Evolutionary conservation across 2,329 filamentous ascomycete species (phyloP).

Genomic region (Apiospora sp.): DNA sequence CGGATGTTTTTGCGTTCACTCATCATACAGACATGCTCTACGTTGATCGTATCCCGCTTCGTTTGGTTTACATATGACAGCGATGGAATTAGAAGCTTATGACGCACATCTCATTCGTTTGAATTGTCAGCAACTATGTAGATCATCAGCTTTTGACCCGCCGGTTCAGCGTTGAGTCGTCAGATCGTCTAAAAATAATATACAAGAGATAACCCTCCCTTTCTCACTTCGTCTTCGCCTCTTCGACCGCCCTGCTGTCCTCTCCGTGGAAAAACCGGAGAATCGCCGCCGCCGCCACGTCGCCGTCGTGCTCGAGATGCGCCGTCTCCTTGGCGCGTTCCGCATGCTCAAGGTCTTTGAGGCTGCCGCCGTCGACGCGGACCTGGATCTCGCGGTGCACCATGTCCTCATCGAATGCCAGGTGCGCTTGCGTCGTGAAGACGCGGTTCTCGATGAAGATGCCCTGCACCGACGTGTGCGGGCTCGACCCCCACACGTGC

Average conservation of each 20-base stretch:
- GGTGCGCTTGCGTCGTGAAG: constrained; percentile 81
- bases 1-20: background rate
- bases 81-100: background rate
- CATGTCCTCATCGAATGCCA: constrained; percentile 77
- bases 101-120: background rate
- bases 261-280: constrained; percentile 63
- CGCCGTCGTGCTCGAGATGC: constrained; percentile 72
- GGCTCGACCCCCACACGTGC: constrained; percentile 68
- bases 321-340: constrained; percentile 69
- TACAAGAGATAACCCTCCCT: background rate
- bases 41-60: too few relatives aligned
- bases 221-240: background rate
- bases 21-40: background rate
- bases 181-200: background rate
- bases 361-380: constrained; percentile 64
- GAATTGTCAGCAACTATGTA: background rate
- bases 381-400: constrained; percentile 68
- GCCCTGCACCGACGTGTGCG: constrained; percentile 74
- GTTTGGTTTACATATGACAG: background rate
- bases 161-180: background rate
- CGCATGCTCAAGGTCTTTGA: constrained; percentile 69
- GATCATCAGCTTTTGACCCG: background rate
- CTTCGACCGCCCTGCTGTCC: constrained; percentile 37
- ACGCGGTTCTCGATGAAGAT: constrained; percentile 72
- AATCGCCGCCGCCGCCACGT: constrained; percentile 71